A percentile compares a stretch with the other conserved stretches of the same genome.
Evolutionary conservation across 2,329 filamentous ascomycete species (phyloP).

Genomic region (Alternaria novae-zelandiae): DNA sequence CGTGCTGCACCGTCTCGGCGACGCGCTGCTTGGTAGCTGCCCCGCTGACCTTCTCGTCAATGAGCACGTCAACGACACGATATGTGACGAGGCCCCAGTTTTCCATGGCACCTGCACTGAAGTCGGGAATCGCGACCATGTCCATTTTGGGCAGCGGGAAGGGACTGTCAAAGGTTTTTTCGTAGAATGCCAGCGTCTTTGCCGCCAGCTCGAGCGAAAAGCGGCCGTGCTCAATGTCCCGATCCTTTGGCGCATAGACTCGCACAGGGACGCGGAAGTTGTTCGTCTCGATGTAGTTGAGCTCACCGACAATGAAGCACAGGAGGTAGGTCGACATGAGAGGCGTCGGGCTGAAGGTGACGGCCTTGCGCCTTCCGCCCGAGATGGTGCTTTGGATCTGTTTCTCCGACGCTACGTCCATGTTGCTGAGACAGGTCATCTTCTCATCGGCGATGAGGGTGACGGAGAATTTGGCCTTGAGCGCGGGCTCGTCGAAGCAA

Average conservation of each 20-base stretch:
- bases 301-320: constrained; percentile 91
- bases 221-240: constrained; percentile 86
- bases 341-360: constrained; percentile 90
- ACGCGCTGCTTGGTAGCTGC: constrained; percentile 90
- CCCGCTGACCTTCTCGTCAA: constrained; percentile 90
- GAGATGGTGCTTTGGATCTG: constrained; percentile 70
- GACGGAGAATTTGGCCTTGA: constrained; percentile 92
- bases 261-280: constrained; percentile 89
- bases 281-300: constrained; percentile 92
- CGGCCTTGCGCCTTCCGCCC: constrained; percentile 75
- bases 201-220: constrained; percentile 92
- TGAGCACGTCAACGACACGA: constrained; percentile 85
- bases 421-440: constrained; percentile 93
- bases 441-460: constrained; percentile 90
- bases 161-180: constrained; percentile 86
- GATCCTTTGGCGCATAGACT: constrained; percentile 90
- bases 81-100: constrained; percentile 98
- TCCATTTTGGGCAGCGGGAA: constrained; percentile 95
- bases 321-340: constrained; percentile 96
- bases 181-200: constrained; percentile 90
- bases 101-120: constrained; percentile 95
- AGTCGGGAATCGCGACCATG: constrained; percentile 95
- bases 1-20: constrained; percentile 94
- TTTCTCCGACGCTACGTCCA: constrained; percentile 86
- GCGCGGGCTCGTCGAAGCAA: constrained; percentile 92